These are phyloP conservation scores for Claviceps humidiphila DNA, from an alignment of 2,329 filamentous ascomycete genomes.

Conservation along the genomic window DNA sequence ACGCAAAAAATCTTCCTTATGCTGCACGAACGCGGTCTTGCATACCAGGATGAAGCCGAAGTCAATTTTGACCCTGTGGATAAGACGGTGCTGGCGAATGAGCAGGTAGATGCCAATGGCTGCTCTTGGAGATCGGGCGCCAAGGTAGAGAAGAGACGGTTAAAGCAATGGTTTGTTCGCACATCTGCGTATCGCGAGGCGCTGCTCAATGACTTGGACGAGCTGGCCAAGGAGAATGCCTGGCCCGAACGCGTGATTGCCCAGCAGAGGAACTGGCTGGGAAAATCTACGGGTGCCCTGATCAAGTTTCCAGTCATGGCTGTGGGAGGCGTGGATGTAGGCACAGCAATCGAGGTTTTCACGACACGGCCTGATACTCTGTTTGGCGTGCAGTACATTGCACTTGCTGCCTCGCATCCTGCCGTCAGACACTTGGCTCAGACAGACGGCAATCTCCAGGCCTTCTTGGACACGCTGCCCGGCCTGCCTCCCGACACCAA, in stretches of 20 bases:
- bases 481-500: conserved; percentile 42
- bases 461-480: conserved; percentile 53
- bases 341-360: conserved; percentile 54
- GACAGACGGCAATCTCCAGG: conserved; percentile 45
- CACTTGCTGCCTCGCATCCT: conserved; percentile 60
- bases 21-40: conserved; percentile 59
- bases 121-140: conserved; percentile 80
- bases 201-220: conserved; percentile 57
- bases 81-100: conserved; percentile 79
- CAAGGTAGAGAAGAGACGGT: conserved; percentile 62
- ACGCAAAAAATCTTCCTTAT: conserved; percentile 77
- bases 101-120: conserved; percentile 81
- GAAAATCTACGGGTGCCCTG: conserved; percentile 59
- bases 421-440: conserved; percentile 50
- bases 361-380: conserved; percentile 79
- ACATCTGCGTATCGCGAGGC: conserved; percentile 68
- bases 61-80: conserved; percentile 90
- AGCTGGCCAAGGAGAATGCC: conserved; percentile 44
- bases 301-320: conserved; percentile 54
- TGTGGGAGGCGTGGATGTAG: conserved; percentile 24
- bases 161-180: conserved; percentile 84
- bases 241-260: conserved; percentile 76
- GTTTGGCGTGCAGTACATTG: conserved; percentile 77
- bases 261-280: conserved; percentile 84
- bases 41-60: conserved; percentile 69